Percentiles rank a stretch among this genome's conserved stretches.
These are phyloP conservation scores for Botrytis squamosa DNA, from an alignment of 2,329 filamentous ascomycete species.

Conservation along the genomic window DNA sequence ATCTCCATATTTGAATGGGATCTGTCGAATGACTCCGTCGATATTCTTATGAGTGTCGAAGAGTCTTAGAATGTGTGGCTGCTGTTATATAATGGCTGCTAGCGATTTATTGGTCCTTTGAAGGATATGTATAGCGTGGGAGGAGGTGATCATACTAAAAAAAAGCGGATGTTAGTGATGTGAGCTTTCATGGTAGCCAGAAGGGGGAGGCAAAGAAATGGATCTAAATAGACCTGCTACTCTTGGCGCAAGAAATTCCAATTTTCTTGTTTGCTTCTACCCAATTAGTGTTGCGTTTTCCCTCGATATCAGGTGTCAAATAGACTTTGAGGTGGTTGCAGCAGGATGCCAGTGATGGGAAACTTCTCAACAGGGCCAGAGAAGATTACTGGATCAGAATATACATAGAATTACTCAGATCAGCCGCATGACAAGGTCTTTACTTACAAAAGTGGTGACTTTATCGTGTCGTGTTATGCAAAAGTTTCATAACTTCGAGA, in stretches of 20 bases:
- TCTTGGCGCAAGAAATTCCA: neutral
- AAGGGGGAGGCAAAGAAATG: neutral
- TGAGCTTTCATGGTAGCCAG: neutral
- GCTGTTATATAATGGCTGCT: no score
- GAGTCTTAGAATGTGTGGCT: neutral
- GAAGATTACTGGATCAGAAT: neutral
- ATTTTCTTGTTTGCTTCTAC: neutral
- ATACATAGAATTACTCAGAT: neutral
- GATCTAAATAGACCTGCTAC: neutral
- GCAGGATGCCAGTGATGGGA: neutral
- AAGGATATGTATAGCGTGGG: neutral
- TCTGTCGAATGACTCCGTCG: neutral
- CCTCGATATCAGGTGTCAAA: no score
- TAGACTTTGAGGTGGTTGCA: no score
- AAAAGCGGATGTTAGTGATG: neutral
- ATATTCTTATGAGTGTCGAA: neutral
- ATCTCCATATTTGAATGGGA: no score
- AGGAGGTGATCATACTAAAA: neutral
- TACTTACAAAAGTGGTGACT: neutral
- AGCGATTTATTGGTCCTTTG: neutral
- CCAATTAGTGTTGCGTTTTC: neutral
- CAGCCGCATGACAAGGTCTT: neutral
- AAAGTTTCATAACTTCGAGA: neutral
- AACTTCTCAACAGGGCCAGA: neutral
- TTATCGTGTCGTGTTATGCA: neutral